These are phyloP conservation scores for Pyrus hybrid DNA, from an alignment of 331 rosid genomes.

Conservation along the genomic window DNA sequence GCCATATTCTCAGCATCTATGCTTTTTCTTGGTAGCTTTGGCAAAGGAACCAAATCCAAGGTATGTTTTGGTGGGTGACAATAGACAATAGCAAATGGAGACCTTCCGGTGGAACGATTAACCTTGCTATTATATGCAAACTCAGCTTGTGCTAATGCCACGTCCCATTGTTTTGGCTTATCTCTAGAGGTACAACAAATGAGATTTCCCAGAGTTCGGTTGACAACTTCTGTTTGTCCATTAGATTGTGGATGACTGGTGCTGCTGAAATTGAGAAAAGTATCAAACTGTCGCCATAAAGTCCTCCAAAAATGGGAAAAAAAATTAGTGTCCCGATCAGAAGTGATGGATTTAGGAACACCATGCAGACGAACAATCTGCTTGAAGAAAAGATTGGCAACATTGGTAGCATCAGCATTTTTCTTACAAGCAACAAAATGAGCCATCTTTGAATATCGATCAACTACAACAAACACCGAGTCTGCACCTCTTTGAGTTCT, in stretches of 20 bases:
- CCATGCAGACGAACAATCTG: neutral
- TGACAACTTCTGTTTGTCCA: neutral
- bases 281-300: neutral
- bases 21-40: neutral
- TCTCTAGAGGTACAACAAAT: neutral
- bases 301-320: neutral
- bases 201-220: neutral
- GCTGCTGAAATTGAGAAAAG: neutral
- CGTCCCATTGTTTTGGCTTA: neutral
- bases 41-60: neutral
- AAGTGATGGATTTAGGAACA: neutral
- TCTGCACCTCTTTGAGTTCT: neutral
- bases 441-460: neutral
- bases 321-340: neutral
- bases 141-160: neutral
- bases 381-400: neutral
- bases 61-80: neutral
- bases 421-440: neutral
- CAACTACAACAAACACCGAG: neutral
- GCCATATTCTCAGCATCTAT: neutral
- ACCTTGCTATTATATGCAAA: neutral
- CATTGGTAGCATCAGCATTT: neutral
- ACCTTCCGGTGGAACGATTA: neutral
- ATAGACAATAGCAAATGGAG: neutral
- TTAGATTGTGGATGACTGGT: neutral